phyloP scores from a whole-genome alignment of 108 stramenopile species.

The Fistulifera solaris region DNA sequence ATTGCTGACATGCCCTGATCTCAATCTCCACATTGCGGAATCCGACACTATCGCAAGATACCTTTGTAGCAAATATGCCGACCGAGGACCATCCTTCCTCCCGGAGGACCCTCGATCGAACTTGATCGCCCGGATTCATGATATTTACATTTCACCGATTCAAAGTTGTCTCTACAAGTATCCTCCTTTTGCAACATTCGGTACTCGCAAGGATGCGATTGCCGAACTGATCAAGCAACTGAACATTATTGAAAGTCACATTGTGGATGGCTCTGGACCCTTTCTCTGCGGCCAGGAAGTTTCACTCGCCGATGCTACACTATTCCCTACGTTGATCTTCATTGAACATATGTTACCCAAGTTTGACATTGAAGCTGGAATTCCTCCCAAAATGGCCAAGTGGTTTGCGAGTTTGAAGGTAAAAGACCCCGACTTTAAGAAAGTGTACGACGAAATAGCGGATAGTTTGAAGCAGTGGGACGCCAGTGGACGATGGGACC shows the following conservation, averaged over 20 bases:
- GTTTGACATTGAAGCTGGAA: conserved; percentile 47
- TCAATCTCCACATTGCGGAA: conserved; percentile 49
- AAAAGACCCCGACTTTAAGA: conserved; percentile 48
- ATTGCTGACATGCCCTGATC: conserved; percentile 29
- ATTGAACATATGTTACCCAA: conserved; percentile 85
- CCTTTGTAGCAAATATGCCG: conserved; percentile 54
- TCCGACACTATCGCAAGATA: conserved; percentile 86
- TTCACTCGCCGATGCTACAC: conserved; percentile 87
- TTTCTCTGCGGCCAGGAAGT: conserved; percentile 87
- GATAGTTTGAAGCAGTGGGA: conserved; percentile 40
- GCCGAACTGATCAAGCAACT: conserved; percentile 65
- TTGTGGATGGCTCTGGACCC: conserved; percentile 25
- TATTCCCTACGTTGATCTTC: conserved; percentile 86
- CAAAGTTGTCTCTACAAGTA: conserved; percentile 88
- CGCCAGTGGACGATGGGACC: conserved; percentile 68
- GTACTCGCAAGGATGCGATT: conserved; percentile 71
- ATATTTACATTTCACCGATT: conserved; percentile 87
- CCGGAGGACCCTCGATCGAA: conserved; percentile 77
- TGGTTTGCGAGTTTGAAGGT: conserved; percentile 62
- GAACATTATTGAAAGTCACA: conserved; percentile 56
- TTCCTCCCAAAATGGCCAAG: conserved; percentile 43
- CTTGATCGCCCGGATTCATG: conserved; percentile 82
- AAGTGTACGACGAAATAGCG: conserved; percentile 64
- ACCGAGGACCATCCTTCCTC: conserved; percentile 69
- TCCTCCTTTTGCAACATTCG: conserved; percentile 68